Evolutionary conservation across 495 filamentous ascomycete genomes (phyloP), one percentile per base, ranked within the genome.

Genomic region (Podospora conica): DNA sequence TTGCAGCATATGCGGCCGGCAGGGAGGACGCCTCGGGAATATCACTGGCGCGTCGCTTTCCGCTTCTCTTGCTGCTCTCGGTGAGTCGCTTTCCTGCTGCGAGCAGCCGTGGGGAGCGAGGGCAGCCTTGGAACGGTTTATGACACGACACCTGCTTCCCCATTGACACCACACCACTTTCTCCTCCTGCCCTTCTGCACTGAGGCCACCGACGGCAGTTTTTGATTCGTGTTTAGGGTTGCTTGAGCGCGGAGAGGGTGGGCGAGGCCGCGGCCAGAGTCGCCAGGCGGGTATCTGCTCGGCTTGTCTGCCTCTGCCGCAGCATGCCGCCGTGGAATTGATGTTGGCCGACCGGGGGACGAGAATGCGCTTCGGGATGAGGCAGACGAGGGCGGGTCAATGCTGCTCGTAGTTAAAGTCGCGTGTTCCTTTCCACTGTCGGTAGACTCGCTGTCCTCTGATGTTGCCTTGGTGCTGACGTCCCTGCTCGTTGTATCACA

Each of bases 41-140:
- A 27, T 55, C n/a, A 63, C 48, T 63, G 61, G 61, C 48, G 53
- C 23, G 61, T 55, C 61, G 48, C 22, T 33, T 48, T 48, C 40
- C n/a, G 40, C 15, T 48, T 48, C 40, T 48, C 33, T 40, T 40
- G 33, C 33, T 40, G 48, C 54, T 63, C 20, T 55, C 61, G 48
- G 61, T 55, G 33, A 63, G 7, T 28, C 48, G 27, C 33, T 48
- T 5, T 5, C 15, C 18, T 31, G 25, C 25, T 55, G 61, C 54
- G 24, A 54, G 40, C 9, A 33, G 53, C 61, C 61, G 61, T 25
- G 22, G 25, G 7, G 18, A 27, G 15, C 53, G 23, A 48, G 40
- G 40, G 40, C 40, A 2, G 40, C 15, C 40, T 48, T 48, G 40
- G 33, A 48, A 48, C 18, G 18, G 40, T n/a, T 48, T 8, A 48